Evolutionary conservation across 1,139 yeast genomes (phyloP), one percentile per base, ranked within the genome.

Genomic region (Suhomyces atakaporum): DNA sequence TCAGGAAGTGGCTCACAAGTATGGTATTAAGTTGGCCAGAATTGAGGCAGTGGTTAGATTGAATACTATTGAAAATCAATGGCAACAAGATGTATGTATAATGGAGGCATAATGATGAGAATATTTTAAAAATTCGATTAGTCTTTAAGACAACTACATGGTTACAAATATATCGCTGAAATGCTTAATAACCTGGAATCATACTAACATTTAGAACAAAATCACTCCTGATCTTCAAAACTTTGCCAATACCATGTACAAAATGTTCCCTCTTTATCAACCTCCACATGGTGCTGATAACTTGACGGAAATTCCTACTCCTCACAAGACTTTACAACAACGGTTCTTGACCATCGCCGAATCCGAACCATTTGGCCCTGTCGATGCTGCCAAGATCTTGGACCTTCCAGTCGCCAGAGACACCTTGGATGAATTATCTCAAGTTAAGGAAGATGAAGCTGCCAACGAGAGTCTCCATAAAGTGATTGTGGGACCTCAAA

Each of bases 281-380:
- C 66, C 70, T 15, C 64, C 69, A 7, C 40, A 33, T 12, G 63
- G 69, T 32, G 73, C 79, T 7, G 94, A 85, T 55, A 84, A 84
- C 54, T 68, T 84, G 58, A 84, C 96, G n/a, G 97, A 92, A 71
- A 87, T 90, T 69, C 96, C 97, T 21, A 81, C 87, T 39, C 96
- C 97, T 16, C 77, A 79, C 47, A 87, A 84, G 62, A 86, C 96
- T 3, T 72, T 84, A 46, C 81, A 81, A 45, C 90, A 94, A 50
- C 75, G 95, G 47, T 90, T 89, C 68, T 66, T 88, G 58, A 84
- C 95, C 15, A 83, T 92, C 58, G 92, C 96, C 10, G 97, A 92
- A 65, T 81, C 90, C 14, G 95, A 89, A 63, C 96, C 96, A n/a
- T 90, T 90, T 60, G 97, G 97, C 4, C 96, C 97, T 6, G 76